Evolutionary conservation across 129 eudicot genomes (phyloP), one percentile per base, ranked within the genome.

Genomic region (Escallonia herrerae): DNA sequence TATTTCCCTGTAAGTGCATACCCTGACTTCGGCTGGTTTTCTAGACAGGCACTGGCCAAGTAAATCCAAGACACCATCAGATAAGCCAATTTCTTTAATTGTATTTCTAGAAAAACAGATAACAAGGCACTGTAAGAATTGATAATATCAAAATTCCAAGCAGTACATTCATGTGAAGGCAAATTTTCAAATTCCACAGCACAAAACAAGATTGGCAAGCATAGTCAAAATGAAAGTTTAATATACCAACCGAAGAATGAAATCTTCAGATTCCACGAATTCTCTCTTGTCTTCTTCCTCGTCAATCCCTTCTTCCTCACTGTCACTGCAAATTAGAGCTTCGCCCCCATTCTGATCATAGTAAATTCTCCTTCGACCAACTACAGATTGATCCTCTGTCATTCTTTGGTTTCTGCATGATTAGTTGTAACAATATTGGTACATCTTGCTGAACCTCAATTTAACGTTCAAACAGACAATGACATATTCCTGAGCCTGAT

Each of bases 281-380:
- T 77, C 96, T 78, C 77, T 91, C 83, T 93, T 93, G 65, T 85
- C 95, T 66, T 88, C 97, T 43, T 88, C 96, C 55, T 93, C 98
- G 44, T 88, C 98, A 52, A 79, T 71, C 33, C 80, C 85, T 81
- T 86, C 95, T 70, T 87, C 96, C 75, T 87, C 97, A 65, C 95
- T 91, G 51, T 91, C 97, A 81, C 96, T 87, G 12, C 84, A 81
- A 67, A 88, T 82, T 60, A 90, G 82, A 64, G 97, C 91, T 80
- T 90, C 97, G 40, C 97, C 97, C 15, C 97, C 95, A 78, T 74
- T 84, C 74, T 84, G 95, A 79, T 87, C 97, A 69, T 90, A 90
- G 77, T 90, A 90, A 52, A 90, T 90, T 75, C 97, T 85, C 82
- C 97, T 86, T 51, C 97, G 76, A 62, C 97, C 97, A 11, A 90